Base-by-base conservation (phyloP, 495 filamentous ascomycete genomes). In the Bombardia bombarda region DNA sequence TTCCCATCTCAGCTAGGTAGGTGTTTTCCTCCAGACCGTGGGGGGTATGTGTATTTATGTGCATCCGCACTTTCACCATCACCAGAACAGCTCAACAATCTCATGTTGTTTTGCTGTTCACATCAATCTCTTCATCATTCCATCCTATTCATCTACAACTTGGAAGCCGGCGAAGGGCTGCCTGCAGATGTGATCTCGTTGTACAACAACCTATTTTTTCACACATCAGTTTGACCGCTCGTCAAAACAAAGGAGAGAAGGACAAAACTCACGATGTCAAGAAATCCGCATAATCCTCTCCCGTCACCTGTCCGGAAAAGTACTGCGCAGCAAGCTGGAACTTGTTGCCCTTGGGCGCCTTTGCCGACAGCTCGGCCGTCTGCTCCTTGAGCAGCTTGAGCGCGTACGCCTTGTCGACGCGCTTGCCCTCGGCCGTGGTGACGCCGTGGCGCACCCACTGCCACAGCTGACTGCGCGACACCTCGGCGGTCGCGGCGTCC, bases 211-310 rank as follows among this genome's bases (percentile, higher is more conserved):
- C 82, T 90, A 38, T 35, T 41, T 1, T 4, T 30, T 36, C 35
- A 41, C 14, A 38, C 1, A 9, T 53, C 14, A 48, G 32, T 16
- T 14, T 18, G 8, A 2, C 19, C 14, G 6, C 34, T 36, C 34
- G 9, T 19, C 25, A 39, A 2, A 14, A 20, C 9, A 25, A 18
- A 1, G 23, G 13, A 12, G 6, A 41, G 14, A 17, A 25, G 14
- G 10, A 13, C 13, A 13, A 28, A 31, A 74, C 78, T 70, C 58
- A 82, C 75, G 78, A 75, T 5, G 92, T 98, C 74, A 98, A 67
- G 70, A 98, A 98, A 62, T 98, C 93, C 5, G 89, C 88, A 66
- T 95, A 95, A 49, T 95, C 87, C 70, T 98, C 93, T 20, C 92
- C 92, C 5, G 90, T 97, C 17, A 97, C 83, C 78, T 98, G 92